Percentiles rank a stretch among this genome's conserved stretches.
Conservation (phyloP, 371 early-diverging fungal genomes). For the Zopfochytrium polystomum region DNA sequence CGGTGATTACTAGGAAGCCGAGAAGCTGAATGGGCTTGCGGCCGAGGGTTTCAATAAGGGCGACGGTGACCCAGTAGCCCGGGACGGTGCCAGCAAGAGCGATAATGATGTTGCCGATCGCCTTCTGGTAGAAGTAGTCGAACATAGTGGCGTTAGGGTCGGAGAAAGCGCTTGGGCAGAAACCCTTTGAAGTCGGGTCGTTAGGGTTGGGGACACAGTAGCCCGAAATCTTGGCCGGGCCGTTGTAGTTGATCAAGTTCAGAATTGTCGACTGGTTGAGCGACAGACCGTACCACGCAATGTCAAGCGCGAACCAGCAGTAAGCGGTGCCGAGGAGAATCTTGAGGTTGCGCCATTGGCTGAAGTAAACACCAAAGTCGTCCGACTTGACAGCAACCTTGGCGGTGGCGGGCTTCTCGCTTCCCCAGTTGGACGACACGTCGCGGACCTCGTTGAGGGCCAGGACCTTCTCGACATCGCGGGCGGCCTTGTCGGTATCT, state of each 20-base stretch:
- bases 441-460: conserved; percentile 2
- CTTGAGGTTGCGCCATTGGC: conserved; percentile 73
- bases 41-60: conserved; percentile 71
- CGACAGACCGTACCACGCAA: no score
- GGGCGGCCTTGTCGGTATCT: conserved; percentile 11
- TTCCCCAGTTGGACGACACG: conserved; percentile 8
- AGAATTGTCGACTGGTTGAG: conserved; percentile 69
- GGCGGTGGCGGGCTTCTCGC: conserved; percentile 6
- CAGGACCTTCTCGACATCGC: no score
- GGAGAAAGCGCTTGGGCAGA: not conserved
- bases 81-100: conserved; percentile 20
- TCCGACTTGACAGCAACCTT: conserved; percentile 2
- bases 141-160: conserved; percentile 10
- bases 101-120: conserved; percentile 24
- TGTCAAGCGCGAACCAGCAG: conserved; percentile 79
- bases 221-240: conserved; percentile 27
- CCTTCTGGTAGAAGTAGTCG: conserved; percentile 14
- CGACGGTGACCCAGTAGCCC: conserved; percentile 76
- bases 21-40: conserved; percentile 75
- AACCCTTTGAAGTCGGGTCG: not conserved
- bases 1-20: conserved; percentile 63
- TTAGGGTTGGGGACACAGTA: not conserved
- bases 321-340: conserved; percentile 72
- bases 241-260: conserved; percentile 24
- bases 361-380: conserved; percentile 67